These are phyloP conservation scores for Aureoboletus auriporus DNA, from an alignment of 768 basidiomycete genomes.

Conservation along the genomic window DNA sequence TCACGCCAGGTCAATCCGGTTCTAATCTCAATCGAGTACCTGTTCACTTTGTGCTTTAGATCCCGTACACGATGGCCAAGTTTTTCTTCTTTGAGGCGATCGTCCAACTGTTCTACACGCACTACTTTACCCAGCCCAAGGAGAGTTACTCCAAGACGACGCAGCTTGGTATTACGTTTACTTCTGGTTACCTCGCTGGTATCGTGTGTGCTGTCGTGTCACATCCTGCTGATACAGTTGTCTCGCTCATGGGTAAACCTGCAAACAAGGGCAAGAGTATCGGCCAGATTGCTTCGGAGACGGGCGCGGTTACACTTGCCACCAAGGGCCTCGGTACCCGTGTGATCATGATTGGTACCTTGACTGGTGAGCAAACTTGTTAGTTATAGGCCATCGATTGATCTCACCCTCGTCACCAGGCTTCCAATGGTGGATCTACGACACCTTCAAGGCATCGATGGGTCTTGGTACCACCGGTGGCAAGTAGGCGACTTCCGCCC, in stretches of 20 bases:
- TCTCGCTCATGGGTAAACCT: conserved; percentile 91
- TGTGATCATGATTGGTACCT: conserved; percentile 77
- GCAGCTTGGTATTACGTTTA: conserved; percentile 86
- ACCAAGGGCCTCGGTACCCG: conserved; percentile 87
- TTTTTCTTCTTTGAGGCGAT: conserved; percentile 95
- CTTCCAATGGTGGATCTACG: conserved; percentile 96
- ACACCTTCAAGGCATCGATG: conserved; percentile 79
- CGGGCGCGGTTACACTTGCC: conserved; percentile 57
- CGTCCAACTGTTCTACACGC: conserved; percentile 82
- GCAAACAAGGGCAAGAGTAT: conserved; percentile 77
- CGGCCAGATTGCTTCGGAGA: conserved; percentile 68
- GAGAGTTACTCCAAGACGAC: conserved; percentile 75
- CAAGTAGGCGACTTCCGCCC: conserved; percentile 48
- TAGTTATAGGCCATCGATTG: not conserved
- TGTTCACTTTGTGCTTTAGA: not conserved
- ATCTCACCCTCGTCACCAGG: conserved; percentile 37
- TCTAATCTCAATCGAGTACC: not conserved
- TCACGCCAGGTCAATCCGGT: conserved; percentile 49
- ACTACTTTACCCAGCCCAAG: conserved; percentile 79
- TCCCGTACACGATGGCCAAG: conserved; percentile 97
- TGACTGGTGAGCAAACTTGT: conserved; percentile 35
- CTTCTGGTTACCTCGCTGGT: conserved; percentile 92
- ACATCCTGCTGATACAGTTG: conserved; percentile 91
- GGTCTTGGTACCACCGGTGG: conserved; percentile 87
- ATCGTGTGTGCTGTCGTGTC: conserved; percentile 95